Percentiles rank a stretch among this genome's conserved stretches.
Evolutionary conservation across 495 filamentous ascomycete genomes (phyloP).

Genomic region (Hyaloscypha bicolor): DNA sequence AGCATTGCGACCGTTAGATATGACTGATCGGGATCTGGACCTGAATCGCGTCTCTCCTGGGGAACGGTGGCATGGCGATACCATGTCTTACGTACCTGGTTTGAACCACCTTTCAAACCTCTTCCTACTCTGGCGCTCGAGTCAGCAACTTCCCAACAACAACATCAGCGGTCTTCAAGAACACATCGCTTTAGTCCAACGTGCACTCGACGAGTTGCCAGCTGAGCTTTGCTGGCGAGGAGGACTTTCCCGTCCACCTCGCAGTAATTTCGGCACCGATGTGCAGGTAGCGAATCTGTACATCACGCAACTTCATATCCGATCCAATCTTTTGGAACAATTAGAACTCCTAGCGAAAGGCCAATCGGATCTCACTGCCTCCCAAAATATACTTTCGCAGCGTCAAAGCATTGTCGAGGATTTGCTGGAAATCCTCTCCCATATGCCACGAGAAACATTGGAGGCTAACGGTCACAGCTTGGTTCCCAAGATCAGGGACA

Average conservation of each 20-base stretch:
- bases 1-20: conserved; percentile 7
- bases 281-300: conserved; percentile 26
- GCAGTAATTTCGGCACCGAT: conserved; percentile 26
- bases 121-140: conserved; percentile 24
- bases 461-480: conserved; percentile 25
- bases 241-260: conserved; percentile 24
- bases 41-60: background rate
- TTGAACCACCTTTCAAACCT: conserved; percentile 20
- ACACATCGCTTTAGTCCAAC: conserved; percentile 12
- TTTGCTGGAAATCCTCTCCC: conserved; percentile 25
- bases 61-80: conserved; percentile 12
- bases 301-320: conserved; percentile 28
- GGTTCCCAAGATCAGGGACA: conserved; percentile 24
- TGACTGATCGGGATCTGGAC: conserved; percentile 17
- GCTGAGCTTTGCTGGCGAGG: conserved; percentile 19
- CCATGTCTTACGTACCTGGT: conserved; percentile 17
- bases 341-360: too few relatives aligned
- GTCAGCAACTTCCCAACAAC: conserved; percentile 1
- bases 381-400: background rate
- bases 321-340: conserved; percentile 22
- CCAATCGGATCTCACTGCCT: too few relatives aligned
- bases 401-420: conserved; percentile 17
- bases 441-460: conserved; percentile 19
- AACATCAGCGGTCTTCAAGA: background rate
- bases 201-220: conserved; percentile 21